Evolutionary conservation across 2,329 filamentous ascomycete genomes (phyloP), one percentile per base, ranked within the genome.

Genomic region (Fusarium drepaniforme): DNA sequence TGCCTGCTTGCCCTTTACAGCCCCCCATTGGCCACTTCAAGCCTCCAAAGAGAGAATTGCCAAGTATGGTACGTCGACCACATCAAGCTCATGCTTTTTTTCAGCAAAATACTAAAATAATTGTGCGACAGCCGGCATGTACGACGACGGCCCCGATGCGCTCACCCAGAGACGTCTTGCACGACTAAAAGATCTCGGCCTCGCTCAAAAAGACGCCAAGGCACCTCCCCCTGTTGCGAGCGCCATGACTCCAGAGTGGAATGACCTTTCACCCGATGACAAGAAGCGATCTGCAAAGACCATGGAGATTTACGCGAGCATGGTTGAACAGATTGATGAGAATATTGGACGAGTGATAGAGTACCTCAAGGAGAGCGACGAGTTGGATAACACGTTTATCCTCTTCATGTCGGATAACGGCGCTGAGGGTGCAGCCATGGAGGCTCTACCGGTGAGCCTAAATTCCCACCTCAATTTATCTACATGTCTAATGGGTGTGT

Each of bases 121-220:
- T 15, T 23, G 51, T 33, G n/a, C 13, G 5, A 9, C 4, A 71
- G 69, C 15, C 4, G 62, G 69, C 16, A 64, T 56, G 12, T 72
- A 72, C 71, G 84, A 88, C 64, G 84, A 87, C 0, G 88, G 88
- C 0, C 88, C 88, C 2, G 85, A 88, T 40, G 85, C 80, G 0
- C 79, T 90, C 3, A 81, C 87, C 9, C 56, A 25, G 3, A 1
- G 38, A 4, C 59, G 67, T 56, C 25, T 53, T 6, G 8, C 38
- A 1, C 42, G 35, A 33, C 53, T 68, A 7, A 65, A 67, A 18
- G 57, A 60, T 3, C 57, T 60, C 28, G 57, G 57, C 5, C 35
- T 60, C 3, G 30, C 33, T 2, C 18, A n/a, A 3, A 35, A 23
- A 37, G 33, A 57, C 21, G 53, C 33, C 4, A 35, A 57, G 4